Percentiles rank a stretch among this genome's conserved stretches.
These are phyloP conservation scores for Solanum chiquidenum DNA, from an alignment of 257 asterid genomes.

Conservation along the genomic window DNA sequence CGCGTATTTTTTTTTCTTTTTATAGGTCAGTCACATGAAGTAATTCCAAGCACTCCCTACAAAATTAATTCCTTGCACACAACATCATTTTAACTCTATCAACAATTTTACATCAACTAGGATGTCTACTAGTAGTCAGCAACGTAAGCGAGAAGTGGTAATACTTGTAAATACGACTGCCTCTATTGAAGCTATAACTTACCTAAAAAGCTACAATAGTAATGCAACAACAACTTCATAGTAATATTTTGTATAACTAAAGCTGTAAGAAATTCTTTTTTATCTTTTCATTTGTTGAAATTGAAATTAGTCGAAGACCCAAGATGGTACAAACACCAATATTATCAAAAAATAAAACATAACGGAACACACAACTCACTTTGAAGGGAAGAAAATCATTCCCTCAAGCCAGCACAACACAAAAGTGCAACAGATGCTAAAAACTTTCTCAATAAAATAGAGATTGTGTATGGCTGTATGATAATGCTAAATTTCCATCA, in stretches of 20 bases:
- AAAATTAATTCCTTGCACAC: background rate
- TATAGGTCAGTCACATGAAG: background rate
- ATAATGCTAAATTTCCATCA: background rate
- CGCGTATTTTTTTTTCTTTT: too few relatives aligned
- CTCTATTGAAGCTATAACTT: background rate
- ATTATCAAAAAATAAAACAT: background rate
- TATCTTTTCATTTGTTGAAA: background rate
- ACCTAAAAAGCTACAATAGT: background rate
- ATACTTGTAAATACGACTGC: background rate
- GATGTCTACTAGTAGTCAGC: background rate
- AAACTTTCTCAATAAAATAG: background rate
- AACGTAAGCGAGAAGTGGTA: background rate
- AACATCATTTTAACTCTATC: background rate
- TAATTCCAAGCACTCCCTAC: background rate
- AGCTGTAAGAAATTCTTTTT: background rate
- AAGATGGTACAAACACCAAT: background rate
- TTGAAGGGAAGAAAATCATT: background rate
- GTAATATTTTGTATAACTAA: background rate
- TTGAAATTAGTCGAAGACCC: background rate
- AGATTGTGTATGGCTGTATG: background rate
- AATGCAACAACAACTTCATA: background rate
- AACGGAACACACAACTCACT: background rate
- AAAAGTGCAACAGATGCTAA: background rate
- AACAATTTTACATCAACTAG: background rate
- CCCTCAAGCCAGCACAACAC: background rate